Evolutionary conservation across 2,329 filamentous ascomycete species (phyloP).

Genomic region (Colletotrichum trifolii): DNA sequence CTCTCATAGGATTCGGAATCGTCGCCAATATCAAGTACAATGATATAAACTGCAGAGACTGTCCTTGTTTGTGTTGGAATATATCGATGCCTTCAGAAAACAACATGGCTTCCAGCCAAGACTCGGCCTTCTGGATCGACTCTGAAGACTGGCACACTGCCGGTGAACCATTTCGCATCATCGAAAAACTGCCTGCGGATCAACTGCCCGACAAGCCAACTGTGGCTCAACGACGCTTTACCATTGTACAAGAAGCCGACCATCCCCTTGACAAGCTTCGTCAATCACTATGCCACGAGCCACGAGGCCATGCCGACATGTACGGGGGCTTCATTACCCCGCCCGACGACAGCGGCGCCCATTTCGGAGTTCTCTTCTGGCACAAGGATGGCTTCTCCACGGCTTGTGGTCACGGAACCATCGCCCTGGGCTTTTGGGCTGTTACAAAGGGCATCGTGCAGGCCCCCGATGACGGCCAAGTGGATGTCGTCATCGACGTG

Average conservation of each 20-base stretch:
- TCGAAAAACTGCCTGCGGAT: constrained; percentile 30
- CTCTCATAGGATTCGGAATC: constrained; percentile 64
- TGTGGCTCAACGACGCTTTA: constrained; percentile 13
- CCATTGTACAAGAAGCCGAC: neutral
- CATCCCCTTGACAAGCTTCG: constrained; percentile 22
- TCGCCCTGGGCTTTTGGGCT: constrained; percentile 43
- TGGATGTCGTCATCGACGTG: constrained; percentile 31
- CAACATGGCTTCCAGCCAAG: neutral
- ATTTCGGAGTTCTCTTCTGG: constrained; percentile 43
- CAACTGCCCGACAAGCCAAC: constrained; percentile 1
- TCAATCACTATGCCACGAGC: constrained; percentile 34
- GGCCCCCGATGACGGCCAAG: neutral
- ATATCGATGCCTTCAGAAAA: neutral
- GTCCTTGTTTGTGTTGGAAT: neutral
- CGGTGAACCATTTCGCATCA: constrained; percentile 42
- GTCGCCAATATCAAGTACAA: constrained; percentile 59
- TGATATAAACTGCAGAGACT: neutral
- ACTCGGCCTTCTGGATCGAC: constrained; percentile 38
- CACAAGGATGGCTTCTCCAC: constrained; percentile 45
- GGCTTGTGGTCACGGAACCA: constrained; percentile 42
- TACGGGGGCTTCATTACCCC: constrained; percentile 42
- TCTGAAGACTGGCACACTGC: constrained; percentile 44
- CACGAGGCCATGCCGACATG: constrained; percentile 40
- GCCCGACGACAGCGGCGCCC: constrained; percentile 38
- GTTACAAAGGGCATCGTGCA: constrained; percentile 26